Evolutionary conservation across 768 basidiomycete species (phyloP).

Genomic region (Dendrothele bispora): DNA sequence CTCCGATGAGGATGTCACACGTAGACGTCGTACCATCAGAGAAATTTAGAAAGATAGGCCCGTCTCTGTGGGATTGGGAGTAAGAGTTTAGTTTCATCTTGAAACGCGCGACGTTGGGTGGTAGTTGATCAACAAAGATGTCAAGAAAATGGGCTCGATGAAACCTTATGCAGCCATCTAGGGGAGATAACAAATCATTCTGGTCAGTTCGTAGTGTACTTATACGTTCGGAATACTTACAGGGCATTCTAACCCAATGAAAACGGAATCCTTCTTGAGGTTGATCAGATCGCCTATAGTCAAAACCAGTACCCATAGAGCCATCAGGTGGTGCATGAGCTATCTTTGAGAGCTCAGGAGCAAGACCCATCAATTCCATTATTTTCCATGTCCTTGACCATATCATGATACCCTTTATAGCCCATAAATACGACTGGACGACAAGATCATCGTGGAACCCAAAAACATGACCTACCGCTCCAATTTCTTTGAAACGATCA

Average conservation of each 20-base stretch:
- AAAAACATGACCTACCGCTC: constrained; percentile 30
- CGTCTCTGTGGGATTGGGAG: constrained; percentile 8
- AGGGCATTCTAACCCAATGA: constrained; percentile 40
- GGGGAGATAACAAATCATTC: neutral
- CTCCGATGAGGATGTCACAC: constrained; percentile 45
- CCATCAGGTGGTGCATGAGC: constrained; percentile 34
- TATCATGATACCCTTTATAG: constrained; percentile 42
- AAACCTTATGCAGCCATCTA: constrained; percentile 43
- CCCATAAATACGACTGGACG: constrained; percentile 25
- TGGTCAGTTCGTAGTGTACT: neutral
- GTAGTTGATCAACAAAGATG: constrained; percentile 35
- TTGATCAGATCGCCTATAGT: constrained; percentile 44
- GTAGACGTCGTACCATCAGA: constrained; percentile 30
- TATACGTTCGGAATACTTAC: constrained; percentile 19
- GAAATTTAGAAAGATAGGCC: constrained; percentile 27
- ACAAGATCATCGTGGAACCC: neutral
- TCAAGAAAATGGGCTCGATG: constrained; percentile 51
- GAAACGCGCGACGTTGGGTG: constrained; percentile 34
- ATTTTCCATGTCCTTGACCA: constrained; percentile 48
- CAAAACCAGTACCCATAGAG: constrained; percentile 39
- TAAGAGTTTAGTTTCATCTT: constrained; percentile 33
- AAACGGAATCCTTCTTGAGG: constrained; percentile 37
- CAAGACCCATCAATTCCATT: constrained; percentile 42
- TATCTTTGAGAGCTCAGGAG: constrained; percentile 28
- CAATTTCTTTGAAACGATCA: constrained; percentile 46